Base-by-base conservation (phyloP, 2,329 filamentous ascomycete species). In the Hypoxylon sp. region DNA sequence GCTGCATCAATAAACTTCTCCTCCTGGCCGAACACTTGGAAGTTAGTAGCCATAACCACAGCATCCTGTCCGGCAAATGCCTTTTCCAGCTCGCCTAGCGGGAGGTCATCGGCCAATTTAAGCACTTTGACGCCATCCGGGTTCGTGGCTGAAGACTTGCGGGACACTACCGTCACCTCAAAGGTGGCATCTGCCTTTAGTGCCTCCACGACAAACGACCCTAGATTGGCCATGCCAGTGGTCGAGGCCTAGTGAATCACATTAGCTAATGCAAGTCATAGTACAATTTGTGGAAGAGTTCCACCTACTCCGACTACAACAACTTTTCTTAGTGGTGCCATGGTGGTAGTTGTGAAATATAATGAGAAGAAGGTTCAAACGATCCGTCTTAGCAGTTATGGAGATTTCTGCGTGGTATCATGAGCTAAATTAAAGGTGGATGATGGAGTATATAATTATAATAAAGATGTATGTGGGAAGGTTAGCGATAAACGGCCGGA, bases 1-100 rank as follows among this genome's bases (percentile, higher is more conserved):
- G 52, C 52, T 14, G 52, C 52, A 9, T 56, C 9, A 13, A 56
- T 45, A 23, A 56, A 56, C n/a, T 32, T 56, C 10, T 30, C 25
- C 25, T 56, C 52, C 4, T 56, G 52, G 4, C 52, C 52, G 17
- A 56, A 56, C 6, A 56, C 3, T n/a, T 56, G 52, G 36, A 45
- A 56, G n/a, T 41, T 56, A 25, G 52, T 56, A 5, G 52, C 32
- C 52, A 56, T 56, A 25, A 56, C 52, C n/a, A 56, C 52, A 9
- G 52, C 52, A 45, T 56, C 52, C 28, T 56, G 36, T 10, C 52
- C 52, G 2, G 23, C 11, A 4, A 56, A 56, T n/a, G 38, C 52
- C 2, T 56, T 45, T 23, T 45, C 52, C 5, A 56, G 28, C 9
- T 43, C 52, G 10, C 14, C 23, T 5, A 21, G 23, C 7, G 36